Evolutionary conservation across 1,139 yeast species (phyloP).

Genomic region (Taphrina pruni): DNA sequence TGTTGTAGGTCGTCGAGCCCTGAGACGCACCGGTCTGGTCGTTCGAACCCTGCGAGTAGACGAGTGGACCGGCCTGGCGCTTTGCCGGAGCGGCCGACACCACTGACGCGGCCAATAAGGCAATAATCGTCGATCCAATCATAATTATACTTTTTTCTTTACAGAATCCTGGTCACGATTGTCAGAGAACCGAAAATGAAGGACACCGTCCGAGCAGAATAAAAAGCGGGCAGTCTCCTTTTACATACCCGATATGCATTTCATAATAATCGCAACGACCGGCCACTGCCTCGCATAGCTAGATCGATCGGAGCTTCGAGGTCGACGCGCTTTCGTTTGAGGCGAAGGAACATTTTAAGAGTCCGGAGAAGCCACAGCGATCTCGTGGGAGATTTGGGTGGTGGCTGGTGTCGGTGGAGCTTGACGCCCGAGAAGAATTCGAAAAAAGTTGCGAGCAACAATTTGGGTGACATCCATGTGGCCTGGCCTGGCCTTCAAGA

Average conservation of each 20-base stretch:
- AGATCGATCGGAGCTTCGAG: background rate
- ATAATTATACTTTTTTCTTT: background rate
- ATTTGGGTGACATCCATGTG: no score
- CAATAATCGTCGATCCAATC: background rate
- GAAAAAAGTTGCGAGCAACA: no score
- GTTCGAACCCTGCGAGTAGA: constrained; percentile 10
- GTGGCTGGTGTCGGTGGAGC: constrained; percentile 1
- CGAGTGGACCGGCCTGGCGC: constrained; percentile 18
- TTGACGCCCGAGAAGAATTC: background rate
- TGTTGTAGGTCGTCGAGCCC: constrained; percentile 21
- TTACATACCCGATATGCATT: background rate
- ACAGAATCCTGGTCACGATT: no score
- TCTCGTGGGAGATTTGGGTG: background rate
- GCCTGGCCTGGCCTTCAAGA: no score
- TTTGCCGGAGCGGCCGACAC: constrained; percentile 14
- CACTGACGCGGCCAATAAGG: background rate
- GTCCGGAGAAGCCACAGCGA: constrained; percentile 15
- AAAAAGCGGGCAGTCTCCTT: no score
- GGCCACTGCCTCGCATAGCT: background rate
- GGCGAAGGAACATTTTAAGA: background rate
- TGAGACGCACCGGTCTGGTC: constrained; percentile 15
- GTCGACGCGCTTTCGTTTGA: background rate
- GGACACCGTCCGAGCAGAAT: no score
- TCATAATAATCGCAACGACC: background rate
- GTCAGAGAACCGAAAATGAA: no score